Conservation (phyloP, 192 early-diverging fungal genomes). For the Gonapodya sp. region DNA sequence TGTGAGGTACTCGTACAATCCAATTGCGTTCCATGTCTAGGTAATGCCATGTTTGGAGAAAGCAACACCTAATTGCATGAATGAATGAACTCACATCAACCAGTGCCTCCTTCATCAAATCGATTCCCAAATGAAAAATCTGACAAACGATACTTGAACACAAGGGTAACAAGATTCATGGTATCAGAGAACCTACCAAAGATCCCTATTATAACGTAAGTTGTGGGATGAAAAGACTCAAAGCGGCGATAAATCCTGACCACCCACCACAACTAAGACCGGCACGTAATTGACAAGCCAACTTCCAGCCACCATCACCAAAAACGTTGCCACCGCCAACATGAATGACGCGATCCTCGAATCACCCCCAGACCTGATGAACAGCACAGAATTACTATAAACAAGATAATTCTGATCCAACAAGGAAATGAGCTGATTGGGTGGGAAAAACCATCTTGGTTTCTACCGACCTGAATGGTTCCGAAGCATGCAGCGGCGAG, state of each 20-base stretch:
- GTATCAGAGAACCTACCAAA: background rate
- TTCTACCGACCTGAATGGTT: constrained; percentile 39
- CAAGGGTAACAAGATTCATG: background rate
- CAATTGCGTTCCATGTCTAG: constrained; percentile 65
- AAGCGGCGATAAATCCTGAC: background rate
- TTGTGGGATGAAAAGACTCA: background rate
- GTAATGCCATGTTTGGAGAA: background rate
- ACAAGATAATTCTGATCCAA: constrained; percentile 70
- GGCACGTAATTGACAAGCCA: constrained; percentile 87
- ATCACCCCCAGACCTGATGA: constrained; percentile 85
- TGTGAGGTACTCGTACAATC: constrained; percentile 81
- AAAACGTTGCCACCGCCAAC: constrained; percentile 62
- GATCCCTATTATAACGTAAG: background rate
- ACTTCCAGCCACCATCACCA: constrained; percentile 72
- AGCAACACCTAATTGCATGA: no score
- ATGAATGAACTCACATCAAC: constrained; percentile 46
- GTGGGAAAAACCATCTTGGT: constrained; percentile 31
- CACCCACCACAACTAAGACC: constrained; percentile 81
- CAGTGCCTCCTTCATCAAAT: constrained; percentile 83
- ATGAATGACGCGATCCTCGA: constrained; percentile 77
- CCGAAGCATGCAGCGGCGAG: constrained; percentile 68
- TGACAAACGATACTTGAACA: constrained; percentile 23
- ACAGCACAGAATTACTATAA: constrained; percentile 85
- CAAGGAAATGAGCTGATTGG: constrained; percentile 1
- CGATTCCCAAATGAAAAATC: constrained; percentile 93